A percentile compares a stretch with the other conserved stretches of the same genome.
phyloP scores from a whole-genome alignment of 345 rosid genomes.

The Laguncularia racemosa region DNA sequence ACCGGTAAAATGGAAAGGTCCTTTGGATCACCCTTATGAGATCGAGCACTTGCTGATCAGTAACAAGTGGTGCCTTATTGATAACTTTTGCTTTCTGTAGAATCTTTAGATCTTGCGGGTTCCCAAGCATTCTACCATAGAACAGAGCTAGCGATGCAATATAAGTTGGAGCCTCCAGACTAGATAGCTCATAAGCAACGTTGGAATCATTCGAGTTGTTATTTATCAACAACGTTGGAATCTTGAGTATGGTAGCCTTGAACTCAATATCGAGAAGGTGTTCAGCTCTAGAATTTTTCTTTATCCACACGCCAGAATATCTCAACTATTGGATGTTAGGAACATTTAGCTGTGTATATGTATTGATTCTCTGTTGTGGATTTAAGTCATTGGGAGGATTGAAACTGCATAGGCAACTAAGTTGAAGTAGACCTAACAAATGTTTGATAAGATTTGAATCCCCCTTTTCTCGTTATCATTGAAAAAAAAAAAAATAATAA shows the following conservation, averaged over 20 bases:
- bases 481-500: no score
- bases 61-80: no score
- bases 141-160: neutral
- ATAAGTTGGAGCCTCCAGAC: neutral
- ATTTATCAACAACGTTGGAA: conserved; percentile 5
- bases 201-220: neutral
- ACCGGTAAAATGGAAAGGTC: conserved; percentile 5
- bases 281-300: neutral
- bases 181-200: conserved; percentile 7
- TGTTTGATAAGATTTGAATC: no score
- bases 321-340: conserved; percentile 1
- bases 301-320: neutral
- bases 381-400: neutral
- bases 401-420: neutral
- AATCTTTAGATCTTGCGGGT: conserved; percentile 1
- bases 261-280: conserved; percentile 9
- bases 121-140: neutral
- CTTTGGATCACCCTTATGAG: neutral
- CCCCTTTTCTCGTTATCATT: no score
- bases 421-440: conserved; percentile 5
- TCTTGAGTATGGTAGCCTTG: neutral
- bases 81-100: neutral
- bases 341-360: neutral
- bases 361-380: neutral
- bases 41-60: neutral